Conservation (phyloP, 768 basidiomycete species). For the Macrolepiota dolichaula region DNA sequence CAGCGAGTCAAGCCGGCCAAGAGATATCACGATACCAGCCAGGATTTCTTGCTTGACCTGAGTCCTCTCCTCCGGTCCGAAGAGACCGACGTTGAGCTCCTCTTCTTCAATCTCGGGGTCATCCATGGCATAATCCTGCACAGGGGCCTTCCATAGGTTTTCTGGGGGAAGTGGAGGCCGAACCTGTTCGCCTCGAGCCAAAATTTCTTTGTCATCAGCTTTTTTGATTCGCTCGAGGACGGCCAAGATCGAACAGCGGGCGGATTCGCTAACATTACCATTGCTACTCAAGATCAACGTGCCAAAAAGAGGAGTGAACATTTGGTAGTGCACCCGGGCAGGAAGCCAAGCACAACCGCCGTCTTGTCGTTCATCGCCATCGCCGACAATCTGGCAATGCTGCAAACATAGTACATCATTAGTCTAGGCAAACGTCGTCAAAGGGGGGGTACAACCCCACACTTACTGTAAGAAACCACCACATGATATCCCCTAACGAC, state of each 20-base stretch:
- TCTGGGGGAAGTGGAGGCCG: constrained; percentile 8
- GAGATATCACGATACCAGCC: constrained; percentile 84
- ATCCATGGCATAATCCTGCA: constrained; percentile 11
- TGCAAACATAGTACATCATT: constrained; percentile 25
- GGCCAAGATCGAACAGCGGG: constrained; percentile 75
- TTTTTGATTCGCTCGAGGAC: constrained; percentile 68
- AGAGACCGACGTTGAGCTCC: constrained; percentile 38
- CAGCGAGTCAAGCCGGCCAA: constrained; percentile 57
- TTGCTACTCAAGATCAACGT: constrained; percentile 84
- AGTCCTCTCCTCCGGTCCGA: constrained; percentile 51
- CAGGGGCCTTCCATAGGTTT: constrained; percentile 9
- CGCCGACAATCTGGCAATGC: constrained; percentile 66
- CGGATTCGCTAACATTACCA: constrained; percentile 64
- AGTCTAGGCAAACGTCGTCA: not conserved
- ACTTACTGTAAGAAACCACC: constrained; percentile 84
- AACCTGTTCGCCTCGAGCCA: constrained; percentile 1
- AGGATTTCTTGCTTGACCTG: constrained; percentile 81
- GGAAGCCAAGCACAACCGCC: constrained; percentile 28
- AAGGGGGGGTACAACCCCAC: constrained; percentile 3
- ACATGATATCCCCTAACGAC: constrained; percentile 77
- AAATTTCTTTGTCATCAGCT: constrained; percentile 45
- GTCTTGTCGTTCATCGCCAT: constrained; percentile 33
- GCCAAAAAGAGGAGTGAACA: constrained; percentile 90
- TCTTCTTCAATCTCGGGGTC: constrained; percentile 31
- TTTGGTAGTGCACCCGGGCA: constrained; percentile 67